Conservation (phyloP, 2,329 filamentous ascomycete genomes). For the Cytospora chrysosperma region DNA sequence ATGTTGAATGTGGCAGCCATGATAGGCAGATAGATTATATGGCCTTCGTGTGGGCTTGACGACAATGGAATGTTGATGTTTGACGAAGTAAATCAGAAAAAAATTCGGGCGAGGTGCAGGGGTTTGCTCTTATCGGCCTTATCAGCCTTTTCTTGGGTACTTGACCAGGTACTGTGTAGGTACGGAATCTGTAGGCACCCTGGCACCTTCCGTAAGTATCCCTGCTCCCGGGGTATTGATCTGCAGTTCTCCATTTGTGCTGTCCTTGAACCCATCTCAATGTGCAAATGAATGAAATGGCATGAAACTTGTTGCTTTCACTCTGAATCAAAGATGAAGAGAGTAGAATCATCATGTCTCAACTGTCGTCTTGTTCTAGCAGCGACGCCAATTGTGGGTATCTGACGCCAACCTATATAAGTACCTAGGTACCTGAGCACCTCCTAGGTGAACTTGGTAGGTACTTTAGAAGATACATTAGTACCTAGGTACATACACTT, state of each 20-base stretch:
- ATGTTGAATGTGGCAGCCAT: constrained; percentile 63
- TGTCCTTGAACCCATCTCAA: neutral
- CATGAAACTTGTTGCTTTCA: neutral
- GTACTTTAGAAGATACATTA: too few species aligned
- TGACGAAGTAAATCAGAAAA: constrained; percentile 6
- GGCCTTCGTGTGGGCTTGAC: neutral
- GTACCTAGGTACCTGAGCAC: too few species aligned
- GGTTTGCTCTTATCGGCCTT: constrained; percentile 21
- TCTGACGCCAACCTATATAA: too few species aligned
- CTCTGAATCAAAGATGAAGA: neutral
- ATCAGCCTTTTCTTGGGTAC: constrained; percentile 8
- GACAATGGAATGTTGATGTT: neutral
- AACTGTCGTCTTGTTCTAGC: too few species aligned
- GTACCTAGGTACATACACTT: neutral
- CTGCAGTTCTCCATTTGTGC: neutral
- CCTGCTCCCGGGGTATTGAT: neutral
- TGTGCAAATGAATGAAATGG: too few species aligned
- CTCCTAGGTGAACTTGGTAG: too few species aligned
- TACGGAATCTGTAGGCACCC: too few species aligned
- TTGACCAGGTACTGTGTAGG: too few species aligned
- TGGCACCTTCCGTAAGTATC: neutral
- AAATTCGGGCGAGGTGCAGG: constrained; percentile 20
- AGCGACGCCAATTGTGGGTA: too few species aligned
- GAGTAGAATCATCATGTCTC: neutral
- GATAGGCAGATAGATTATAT: constrained; percentile 4